Base-by-base conservation (phyloP, 306 rosid species). In the Fagus sylvatica region DNA sequence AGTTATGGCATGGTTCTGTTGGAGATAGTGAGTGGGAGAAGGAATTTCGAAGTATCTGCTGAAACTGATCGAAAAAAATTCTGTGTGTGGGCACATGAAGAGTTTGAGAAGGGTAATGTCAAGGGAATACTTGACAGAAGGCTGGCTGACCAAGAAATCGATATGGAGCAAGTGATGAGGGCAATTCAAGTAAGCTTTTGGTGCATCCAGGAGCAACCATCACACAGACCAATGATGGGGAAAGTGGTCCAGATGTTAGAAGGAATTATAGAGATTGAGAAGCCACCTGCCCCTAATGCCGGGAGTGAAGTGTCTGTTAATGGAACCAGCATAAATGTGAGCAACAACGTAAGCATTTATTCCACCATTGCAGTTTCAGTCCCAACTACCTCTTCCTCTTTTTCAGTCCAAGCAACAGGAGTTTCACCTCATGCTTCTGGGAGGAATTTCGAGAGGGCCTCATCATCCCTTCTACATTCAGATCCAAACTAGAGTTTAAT, bases 191-290 rank as follows among this genome's bases (percentile, higher is more conserved):
- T 88, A 40, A 72, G 90, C 79, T 93, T 93, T 77, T 91, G 96
- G 97, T 93, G 98, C 93, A 91, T 91, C 53, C 98, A 91, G 65
- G 96, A 90, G 75, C 97, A 84, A 53, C 96, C 98, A 2, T 90
- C 90, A 41, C 87, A 85, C 40, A 86, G 98, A 76, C 98, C 98
- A 22, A 82, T 48, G 30, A 93, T 93, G 97, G 91, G 96, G 72
- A 87, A 82, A 72, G 90, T 89, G 48, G 84, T 93, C 62, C 98
- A 89, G 71, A 90, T 93, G 98, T 88, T 93, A 10, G 97, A 91
- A 86, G 98, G 97, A n/a, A 78, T 88, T 43, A 55, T 53, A 15
- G 89, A 86, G 66, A 86, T 86, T 33, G 89, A 86, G 74, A 89
- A 33, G 60, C 93, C 92, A 46, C 97, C 92, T 1, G 78, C 81